Evolutionary conservation across 2,329 filamentous ascomycete species (phyloP), one percentile per base, ranked within the genome.

Genomic region (Botrytis aclada): DNA sequence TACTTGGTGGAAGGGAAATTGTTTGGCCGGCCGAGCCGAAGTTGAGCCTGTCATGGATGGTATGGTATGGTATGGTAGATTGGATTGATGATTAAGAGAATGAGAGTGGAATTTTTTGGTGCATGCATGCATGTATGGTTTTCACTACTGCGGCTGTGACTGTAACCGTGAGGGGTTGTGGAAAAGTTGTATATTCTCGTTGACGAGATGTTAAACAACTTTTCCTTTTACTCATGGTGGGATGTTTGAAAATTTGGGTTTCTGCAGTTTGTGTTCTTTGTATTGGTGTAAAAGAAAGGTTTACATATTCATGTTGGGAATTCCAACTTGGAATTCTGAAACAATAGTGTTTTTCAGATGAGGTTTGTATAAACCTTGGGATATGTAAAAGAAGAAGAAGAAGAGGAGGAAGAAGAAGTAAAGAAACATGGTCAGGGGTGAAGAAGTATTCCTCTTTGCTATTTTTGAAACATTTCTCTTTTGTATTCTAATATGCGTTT

Each of bases 261-360:
- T n/a, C 4, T n/a, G 47, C 0, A 5, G 14, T 1, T 3, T n/a
- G 12, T 16, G 25, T n/a, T 16, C 1, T 54, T 54, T 54, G 2
- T 51, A 1, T 6, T n/a, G 47, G 16, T 54, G 3, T 16, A 12
- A 16, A 20, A 22, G 47, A 54, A n/a, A 54, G 47, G 25, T 51
- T n/a, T n/a, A n/a, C n/a, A n/a, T n/a, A n/a, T n/a, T 54, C 2
- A 7, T n/a, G 12, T 7, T 6, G 6, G 1, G 25, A 5, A n/a
- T 54, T n/a, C 2, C 4, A n/a, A n/a, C 25, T 16, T 54, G 47
- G 25, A n/a, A 7, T 16, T 16, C 1, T 5, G 16, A 1, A 16
- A 54, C 12, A 6, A 16, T 3, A 16, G 1, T 16, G 7, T 0
- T n/a, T 16, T 16, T 54, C 12, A 16, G 6, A 14, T 1, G 16